A percentile compares a stretch with the other conserved stretches of the same genome.
Evolutionary conservation across 495 filamentous ascomycete species (phyloP).

Genomic region (Lepidopterella palustris): DNA sequence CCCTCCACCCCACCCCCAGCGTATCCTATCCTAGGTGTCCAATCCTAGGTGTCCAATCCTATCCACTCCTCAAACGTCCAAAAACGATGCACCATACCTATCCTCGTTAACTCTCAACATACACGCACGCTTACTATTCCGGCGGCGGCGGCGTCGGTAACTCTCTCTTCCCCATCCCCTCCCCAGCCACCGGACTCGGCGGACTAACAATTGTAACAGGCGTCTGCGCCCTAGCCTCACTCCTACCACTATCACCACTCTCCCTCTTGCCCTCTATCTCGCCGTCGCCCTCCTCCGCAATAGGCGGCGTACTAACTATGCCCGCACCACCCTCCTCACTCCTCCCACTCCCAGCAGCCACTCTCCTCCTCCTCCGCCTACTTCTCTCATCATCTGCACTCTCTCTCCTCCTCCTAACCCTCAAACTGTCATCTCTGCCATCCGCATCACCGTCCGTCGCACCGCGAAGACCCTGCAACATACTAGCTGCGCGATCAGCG

Average conservation of each 20-base stretch:
- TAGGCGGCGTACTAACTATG: conserved; percentile 17
- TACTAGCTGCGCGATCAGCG: conserved; percentile 71
- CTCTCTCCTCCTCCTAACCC: conserved; percentile 32
- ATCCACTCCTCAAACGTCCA: no score
- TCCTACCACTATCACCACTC: not conserved
- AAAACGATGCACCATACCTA: no score
- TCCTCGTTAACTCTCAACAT: no score
- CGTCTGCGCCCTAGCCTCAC: conserved; percentile 3
- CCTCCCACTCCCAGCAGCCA: conserved; percentile 10
- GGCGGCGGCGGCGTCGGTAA: not conserved
- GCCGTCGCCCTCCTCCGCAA: conserved; percentile 22
- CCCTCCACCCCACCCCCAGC: no score
- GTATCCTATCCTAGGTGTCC: no score
- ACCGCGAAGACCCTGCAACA: conserved; percentile 74
- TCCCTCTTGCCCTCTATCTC: not conserved
- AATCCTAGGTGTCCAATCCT: no score
- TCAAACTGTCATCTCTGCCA: conserved; percentile 33
- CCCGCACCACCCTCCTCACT: conserved; percentile 13
- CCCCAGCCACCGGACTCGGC: conserved; percentile 26
- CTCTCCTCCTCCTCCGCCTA: conserved; percentile 25
- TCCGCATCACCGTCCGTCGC: conserved; percentile 55
- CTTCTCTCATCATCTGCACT: conserved; percentile 33
- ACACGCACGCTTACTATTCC: no score
- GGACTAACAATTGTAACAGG: conserved; percentile 31
- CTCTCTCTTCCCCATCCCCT: conserved; percentile 4